Percentiles rank a stretch among this genome's conserved stretches.
phyloP scores from a whole-genome alignment of 2,329 filamentous ascomycete species.

The Calonectria hawksworthii region DNA sequence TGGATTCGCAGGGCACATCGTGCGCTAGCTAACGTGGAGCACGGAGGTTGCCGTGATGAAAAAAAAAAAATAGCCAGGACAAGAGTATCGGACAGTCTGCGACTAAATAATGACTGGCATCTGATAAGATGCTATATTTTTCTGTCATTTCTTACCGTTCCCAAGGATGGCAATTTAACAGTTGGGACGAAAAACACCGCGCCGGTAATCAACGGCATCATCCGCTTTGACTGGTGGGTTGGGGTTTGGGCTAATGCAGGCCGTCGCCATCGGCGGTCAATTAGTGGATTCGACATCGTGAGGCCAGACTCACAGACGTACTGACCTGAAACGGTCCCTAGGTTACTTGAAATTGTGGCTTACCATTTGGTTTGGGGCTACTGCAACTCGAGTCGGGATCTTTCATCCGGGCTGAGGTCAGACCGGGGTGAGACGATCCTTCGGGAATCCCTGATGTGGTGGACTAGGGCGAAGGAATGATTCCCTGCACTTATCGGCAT shows the following conservation, averaged over 20 bases:
- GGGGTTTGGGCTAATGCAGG: neutral
- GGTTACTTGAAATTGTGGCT: neutral
- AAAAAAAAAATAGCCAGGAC: neutral
- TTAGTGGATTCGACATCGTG: neutral
- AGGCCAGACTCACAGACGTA: neutral
- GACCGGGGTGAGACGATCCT: constrained; percentile 5
- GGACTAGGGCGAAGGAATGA: neutral
- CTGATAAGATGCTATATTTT: neutral
- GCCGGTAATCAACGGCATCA: neutral
- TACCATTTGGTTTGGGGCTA: neutral
- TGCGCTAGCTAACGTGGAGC: neutral
- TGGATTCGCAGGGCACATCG: neutral
- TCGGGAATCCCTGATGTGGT: neutral
- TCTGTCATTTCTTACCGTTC: neutral
- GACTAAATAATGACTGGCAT: neutral
- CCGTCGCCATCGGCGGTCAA: neutral
- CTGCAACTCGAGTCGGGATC: neutral
- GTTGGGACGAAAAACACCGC: neutral
- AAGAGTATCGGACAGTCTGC: neutral
- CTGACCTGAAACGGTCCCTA: neutral
- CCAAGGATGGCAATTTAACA: neutral
- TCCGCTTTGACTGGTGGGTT: neutral
- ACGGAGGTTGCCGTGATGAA: neutral
- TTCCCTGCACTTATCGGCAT: neutral
- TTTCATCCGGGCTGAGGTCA: constrained; percentile 3